phyloP scores from a whole-genome alignment of 2,329 filamentous ascomycete species.

The Phyllachora maydis region DNA sequence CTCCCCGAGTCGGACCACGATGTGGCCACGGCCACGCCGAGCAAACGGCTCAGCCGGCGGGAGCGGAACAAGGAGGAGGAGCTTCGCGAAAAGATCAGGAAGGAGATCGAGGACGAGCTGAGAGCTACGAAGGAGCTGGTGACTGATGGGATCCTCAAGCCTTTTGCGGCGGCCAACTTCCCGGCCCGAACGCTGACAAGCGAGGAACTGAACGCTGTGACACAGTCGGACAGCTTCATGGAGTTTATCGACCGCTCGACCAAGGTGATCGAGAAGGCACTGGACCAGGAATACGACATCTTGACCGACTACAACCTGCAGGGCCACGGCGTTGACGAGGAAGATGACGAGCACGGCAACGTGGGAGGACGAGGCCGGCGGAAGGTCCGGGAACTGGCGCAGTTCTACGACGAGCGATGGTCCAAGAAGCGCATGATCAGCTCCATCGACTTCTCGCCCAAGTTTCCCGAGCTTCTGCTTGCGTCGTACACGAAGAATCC shows the following conservation, averaged over 20 bases:
- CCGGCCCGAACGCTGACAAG: constrained; percentile 60
- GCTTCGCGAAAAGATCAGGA: constrained; percentile 61
- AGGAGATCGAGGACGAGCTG: constrained; percentile 85
- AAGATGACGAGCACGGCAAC: constrained; percentile 58
- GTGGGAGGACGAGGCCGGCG: constrained; percentile 50
- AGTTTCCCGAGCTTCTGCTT: constrained; percentile 81
- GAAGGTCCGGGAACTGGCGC: constrained; percentile 67
- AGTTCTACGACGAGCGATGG: constrained; percentile 91
- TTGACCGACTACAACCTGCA: constrained; percentile 83
- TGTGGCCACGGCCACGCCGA: constrained; percentile 30
- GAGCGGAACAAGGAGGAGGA: constrained; percentile 77
- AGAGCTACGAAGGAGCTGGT: constrained; percentile 45
- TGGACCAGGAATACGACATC: constrained; percentile 93
- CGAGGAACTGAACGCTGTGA: constrained; percentile 80
- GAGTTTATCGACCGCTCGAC: constrained; percentile 91
- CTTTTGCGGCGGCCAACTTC: constrained; percentile 32
- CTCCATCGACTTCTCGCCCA: constrained; percentile 84
- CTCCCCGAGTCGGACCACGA: constrained; percentile 46
- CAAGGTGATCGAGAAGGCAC: constrained; percentile 86
- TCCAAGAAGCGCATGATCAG: constrained; percentile 97
- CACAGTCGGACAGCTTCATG: constrained; percentile 78
- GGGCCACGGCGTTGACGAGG: constrained; percentile 52
- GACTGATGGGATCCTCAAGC: constrained; percentile 25
- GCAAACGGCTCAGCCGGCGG: constrained; percentile 58
- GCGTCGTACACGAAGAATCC: constrained; percentile 97